Percentiles rank a stretch among this genome's conserved stretches.
Conservation (phyloP, 306 rosid species). For the Argentina anserina region DNA sequence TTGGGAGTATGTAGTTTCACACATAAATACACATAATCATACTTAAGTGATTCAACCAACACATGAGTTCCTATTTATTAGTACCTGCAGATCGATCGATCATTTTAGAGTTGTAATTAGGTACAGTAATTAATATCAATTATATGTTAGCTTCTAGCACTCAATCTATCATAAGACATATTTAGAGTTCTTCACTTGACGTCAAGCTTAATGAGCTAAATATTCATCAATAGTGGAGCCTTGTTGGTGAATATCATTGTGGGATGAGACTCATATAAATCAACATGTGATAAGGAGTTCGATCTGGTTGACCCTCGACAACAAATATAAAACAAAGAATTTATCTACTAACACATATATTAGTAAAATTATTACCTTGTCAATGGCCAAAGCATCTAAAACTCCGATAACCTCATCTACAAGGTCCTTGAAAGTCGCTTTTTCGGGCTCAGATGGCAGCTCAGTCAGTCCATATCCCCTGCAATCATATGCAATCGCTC, state of each 20-base stretch:
- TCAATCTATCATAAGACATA: too few species aligned
- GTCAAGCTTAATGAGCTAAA: not conserved
- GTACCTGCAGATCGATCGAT: not conserved
- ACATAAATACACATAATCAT: too few species aligned
- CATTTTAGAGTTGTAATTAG: not conserved
- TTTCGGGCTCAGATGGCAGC: slow-evolving; percentile 49
- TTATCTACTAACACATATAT: not conserved
- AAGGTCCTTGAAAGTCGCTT: slow-evolving; percentile 39
- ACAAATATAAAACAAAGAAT: not conserved
- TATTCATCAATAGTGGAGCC: not conserved
- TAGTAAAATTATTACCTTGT: slow-evolving; percentile 52
- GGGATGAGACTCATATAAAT: not conserved
- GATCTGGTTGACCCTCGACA: not conserved
- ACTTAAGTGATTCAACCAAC: too few species aligned
- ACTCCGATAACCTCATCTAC: slow-evolving; percentile 44
- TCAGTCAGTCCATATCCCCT: slow-evolving; percentile 81
- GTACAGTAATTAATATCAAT: not conserved
- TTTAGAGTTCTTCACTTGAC: too few species aligned
- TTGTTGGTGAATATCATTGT: not conserved
- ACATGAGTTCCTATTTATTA: not conserved
- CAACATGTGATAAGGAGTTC: not conserved
- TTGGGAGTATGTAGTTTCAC: too few species aligned
- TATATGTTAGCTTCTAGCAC: not conserved
- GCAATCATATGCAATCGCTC: slow-evolving; percentile 64
- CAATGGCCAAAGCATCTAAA: slow-evolving; percentile 50